Evolutionary conservation across 2,329 filamentous ascomycete species (phyloP).

Genomic region (Colletotrichum brevisporum): DNA sequence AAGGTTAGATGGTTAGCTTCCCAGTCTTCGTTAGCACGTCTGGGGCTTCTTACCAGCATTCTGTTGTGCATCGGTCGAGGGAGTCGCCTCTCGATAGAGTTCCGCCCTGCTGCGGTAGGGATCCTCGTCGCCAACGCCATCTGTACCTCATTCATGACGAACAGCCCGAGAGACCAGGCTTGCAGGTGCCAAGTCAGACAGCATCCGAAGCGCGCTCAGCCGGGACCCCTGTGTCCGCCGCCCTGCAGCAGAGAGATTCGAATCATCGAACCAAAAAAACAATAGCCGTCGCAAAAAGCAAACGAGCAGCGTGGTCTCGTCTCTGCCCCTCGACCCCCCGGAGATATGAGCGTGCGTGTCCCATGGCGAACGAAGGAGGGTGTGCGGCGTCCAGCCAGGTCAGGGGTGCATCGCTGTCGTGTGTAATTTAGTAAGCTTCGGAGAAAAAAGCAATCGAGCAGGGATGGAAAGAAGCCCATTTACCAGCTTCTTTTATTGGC

Average conservation of each 20-base stretch:
- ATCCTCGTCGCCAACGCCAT: background rate
- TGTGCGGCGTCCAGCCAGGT: constrained; percentile 1
- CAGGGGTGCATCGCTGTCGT: constrained; percentile 20
- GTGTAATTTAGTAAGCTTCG: constrained; percentile 15
- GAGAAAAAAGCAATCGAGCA: constrained; percentile 32
- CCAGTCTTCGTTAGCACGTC: constrained; percentile 15
- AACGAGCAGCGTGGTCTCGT: constrained; percentile 6
- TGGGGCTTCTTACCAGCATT: constrained; percentile 8
- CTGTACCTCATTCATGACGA: background rate
- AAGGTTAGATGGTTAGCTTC: background rate
- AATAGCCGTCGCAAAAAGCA: constrained; percentile 16
- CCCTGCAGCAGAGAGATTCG: background rate
- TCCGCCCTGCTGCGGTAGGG: background rate
- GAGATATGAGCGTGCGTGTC: constrained; percentile 15
- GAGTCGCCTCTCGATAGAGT: background rate
- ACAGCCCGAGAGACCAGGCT: background rate
- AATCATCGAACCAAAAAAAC: constrained; percentile 1
- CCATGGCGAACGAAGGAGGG: constrained; percentile 18
- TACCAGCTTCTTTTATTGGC: constrained; percentile 36
- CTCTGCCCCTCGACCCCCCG: constrained; percentile 8
- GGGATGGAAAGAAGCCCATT: constrained; percentile 39
- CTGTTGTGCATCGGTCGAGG: background rate
- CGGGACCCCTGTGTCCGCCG: background rate
- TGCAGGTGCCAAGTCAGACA: constrained; percentile 4
- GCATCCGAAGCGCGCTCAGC: background rate